Evolutionary conservation across 139 green algal genomes (phyloP), one percentile per base, ranked within the genome.

Genomic region (Deuterostichococcus epilithicus): DNA sequence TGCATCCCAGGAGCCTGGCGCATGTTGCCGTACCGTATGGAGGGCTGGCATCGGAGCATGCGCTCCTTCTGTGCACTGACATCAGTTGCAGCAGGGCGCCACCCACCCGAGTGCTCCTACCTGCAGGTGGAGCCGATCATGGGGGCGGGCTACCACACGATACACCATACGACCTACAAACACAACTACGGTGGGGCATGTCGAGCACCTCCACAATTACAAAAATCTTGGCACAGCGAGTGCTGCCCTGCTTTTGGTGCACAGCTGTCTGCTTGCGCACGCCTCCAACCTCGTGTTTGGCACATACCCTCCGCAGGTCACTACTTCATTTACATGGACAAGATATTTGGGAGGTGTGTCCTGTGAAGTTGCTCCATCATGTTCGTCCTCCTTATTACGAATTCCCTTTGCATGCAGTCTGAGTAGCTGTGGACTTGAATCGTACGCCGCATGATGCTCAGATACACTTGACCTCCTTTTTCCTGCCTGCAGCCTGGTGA

Each of bases 141-240:
- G 94, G 94, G 94, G 1, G 94, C 93, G n/a, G 87, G 86, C 22
- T 98, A 97, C 83, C 94, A 98, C 86, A 96, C 92, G 38, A 94
- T 98, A 73, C 94, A 98, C 78, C 94, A 98, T 87, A 98, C 91
- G 6, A 92, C 84, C 28, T 98, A 98, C 87, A 89, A 90, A 70
- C 84, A 94, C 72, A 98, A 98, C 83, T 98, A 98, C 72, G 94
- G 52, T 63, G 52, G 20, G 52, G n/a, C n/a, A n/a, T n/a, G n/a
- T n/a, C n/a, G n/a, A n/a, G n/a, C n/a, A n/a, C n/a, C n/a, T n/a
- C n/a, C n/a, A n/a, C n/a, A n/a, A n/a, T n/a, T n/a, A n/a, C n/a
- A n/a, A n/a, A n/a, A n/a, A n/a, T n/a, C n/a, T n/a, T n/a, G n/a
- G n/a, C n/a, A n/a, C n/a, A n/a, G n/a, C n/a, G n/a, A n/a, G n/a